phyloP scores from a whole-genome alignment of 352 stramenopile genomes.

The Pythium sukuiense region DNA sequence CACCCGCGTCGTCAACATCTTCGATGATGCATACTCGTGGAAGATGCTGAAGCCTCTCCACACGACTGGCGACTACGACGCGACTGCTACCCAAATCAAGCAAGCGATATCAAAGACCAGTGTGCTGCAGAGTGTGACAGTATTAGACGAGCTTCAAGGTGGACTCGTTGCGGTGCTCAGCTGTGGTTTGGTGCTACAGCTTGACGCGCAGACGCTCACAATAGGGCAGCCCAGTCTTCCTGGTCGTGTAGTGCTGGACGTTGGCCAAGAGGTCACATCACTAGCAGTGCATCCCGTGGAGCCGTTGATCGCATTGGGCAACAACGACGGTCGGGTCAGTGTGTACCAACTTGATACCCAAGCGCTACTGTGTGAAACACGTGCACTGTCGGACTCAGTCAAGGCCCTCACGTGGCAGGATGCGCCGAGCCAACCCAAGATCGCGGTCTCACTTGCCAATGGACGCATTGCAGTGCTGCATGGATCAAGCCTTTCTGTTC shows the following conservation, averaged over 20 bases:
- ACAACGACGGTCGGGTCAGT: constrained; percentile 34
- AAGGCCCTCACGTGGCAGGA: constrained; percentile 47
- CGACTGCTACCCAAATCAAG: constrained; percentile 6
- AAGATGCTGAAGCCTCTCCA: constrained; percentile 3
- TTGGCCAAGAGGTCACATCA: constrained; percentile 13
- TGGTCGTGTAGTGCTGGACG: constrained; percentile 22
- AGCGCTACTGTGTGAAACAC: constrained; percentile 14
- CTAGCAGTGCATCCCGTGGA: constrained; percentile 15
- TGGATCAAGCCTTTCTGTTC: constrained; percentile 22
- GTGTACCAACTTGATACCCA: constrained; percentile 49
- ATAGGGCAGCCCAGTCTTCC: not conserved
- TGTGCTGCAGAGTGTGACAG: constrained; percentile 16
- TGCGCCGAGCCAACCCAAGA: constrained; percentile 20
- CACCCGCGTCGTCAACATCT: constrained; percentile 8
- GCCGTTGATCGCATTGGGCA: constrained; percentile 39
- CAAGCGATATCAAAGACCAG: constrained; percentile 1
- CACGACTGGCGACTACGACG: not conserved
- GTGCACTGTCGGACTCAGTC: constrained; percentile 10
- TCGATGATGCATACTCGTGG: constrained; percentile 20
- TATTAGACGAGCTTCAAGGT: constrained; percentile 28
- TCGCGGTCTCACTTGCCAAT: constrained; percentile 45
- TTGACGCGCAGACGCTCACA: constrained; percentile 16
- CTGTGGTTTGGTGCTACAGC: constrained; percentile 13
- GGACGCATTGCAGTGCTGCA: constrained; percentile 46
- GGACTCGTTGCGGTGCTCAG: constrained; percentile 19